Conservation (phyloP, 2,329 filamentous ascomycete genomes). For the Rutstroemia sp. region DNA sequence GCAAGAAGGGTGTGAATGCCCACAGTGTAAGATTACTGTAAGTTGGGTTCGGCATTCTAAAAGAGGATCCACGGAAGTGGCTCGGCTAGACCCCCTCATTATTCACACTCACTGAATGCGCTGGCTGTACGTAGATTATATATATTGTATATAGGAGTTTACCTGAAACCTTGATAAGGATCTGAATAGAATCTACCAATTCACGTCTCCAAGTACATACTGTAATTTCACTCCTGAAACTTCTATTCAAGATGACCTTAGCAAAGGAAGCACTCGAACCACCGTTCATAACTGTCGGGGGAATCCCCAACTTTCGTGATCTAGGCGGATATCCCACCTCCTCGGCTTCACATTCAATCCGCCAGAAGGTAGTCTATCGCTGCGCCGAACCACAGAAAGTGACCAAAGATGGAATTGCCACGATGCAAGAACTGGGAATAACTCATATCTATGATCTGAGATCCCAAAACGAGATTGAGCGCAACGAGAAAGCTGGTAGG, state of each 20-base stretch:
- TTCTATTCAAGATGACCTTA: slow-evolving; percentile 17
- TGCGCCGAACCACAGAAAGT: slow-evolving; percentile 58
- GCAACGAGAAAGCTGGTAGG: slow-evolving; percentile 30
- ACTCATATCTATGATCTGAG: slow-evolving; percentile 62
- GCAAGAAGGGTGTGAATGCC: too few species aligned
- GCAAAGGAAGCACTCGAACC: slow-evolving; percentile 27
- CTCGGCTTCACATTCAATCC: slow-evolving; percentile 36
- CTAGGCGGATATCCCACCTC: slow-evolving; percentile 49
- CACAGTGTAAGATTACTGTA: neutral
- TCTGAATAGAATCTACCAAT: neutral
- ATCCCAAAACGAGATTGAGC: slow-evolving; percentile 50
- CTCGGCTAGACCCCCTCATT: neutral
- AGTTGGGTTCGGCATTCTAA: neutral
- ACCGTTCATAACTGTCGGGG: slow-evolving; percentile 45
- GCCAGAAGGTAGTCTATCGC: slow-evolving; percentile 53
- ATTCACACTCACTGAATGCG: neutral
- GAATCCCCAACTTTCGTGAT: slow-evolving; percentile 63
- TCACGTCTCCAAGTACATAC: neutral
- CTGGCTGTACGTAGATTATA: too few species aligned
- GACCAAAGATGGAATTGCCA: slow-evolving; percentile 43
- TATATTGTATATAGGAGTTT: neutral
- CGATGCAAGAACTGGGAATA: slow-evolving; percentile 51
- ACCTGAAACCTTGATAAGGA: neutral
- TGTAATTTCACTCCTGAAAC: too few species aligned
- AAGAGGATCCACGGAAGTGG: neutral